A percentile compares a stretch with the other conserved stretches of the same genome.
These are phyloP conservation scores for Schoenoplectus tabernaemontani DNA, from an alignment of 202 grass and related monocot genomes.

Conservation along the genomic window DNA sequence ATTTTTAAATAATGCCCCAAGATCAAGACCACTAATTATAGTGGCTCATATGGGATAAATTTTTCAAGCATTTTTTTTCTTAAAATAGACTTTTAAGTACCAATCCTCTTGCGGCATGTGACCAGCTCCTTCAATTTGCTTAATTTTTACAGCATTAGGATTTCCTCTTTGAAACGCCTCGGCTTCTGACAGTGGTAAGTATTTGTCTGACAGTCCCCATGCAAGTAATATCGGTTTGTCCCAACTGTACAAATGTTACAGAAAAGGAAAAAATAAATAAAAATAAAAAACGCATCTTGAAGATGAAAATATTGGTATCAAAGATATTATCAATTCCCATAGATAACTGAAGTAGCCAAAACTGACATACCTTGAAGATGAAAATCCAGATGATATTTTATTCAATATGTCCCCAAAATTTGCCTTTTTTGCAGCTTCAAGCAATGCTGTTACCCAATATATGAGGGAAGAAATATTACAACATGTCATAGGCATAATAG, in stretches of 20 bases:
- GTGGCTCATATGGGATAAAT: not conserved
- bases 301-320: not conserved
- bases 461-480: constrained; percentile 4
- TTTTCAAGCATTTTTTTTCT: not conserved
- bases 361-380: constrained; percentile 50
- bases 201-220: constrained; percentile 86
- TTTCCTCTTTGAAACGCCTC: constrained; percentile 79
- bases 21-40: not conserved
- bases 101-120: constrained; percentile 97
- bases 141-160: constrained; percentile 43
- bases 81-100: constrained; percentile 42
- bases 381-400: constrained; percentile 75
- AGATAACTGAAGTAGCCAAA: not conserved
- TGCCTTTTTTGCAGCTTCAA: constrained; percentile 87
- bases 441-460: constrained; percentile 46
- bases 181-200: constrained; percentile 60
- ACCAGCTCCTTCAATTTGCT: constrained; percentile 76
- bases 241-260: constrained; percentile 17
- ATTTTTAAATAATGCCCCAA: not conserved
- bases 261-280: not conserved
- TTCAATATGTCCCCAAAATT: constrained; percentile 62
- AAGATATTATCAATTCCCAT: constrained; percentile 2
- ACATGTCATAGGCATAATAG: not conserved
- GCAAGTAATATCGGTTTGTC: too few species aligned
- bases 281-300: not conserved